A percentile compares a stretch with the other conserved stretches of the same genome.
Conservation (phyloP, 163 green algal species). For the Scenedesmus sp. region DNA sequence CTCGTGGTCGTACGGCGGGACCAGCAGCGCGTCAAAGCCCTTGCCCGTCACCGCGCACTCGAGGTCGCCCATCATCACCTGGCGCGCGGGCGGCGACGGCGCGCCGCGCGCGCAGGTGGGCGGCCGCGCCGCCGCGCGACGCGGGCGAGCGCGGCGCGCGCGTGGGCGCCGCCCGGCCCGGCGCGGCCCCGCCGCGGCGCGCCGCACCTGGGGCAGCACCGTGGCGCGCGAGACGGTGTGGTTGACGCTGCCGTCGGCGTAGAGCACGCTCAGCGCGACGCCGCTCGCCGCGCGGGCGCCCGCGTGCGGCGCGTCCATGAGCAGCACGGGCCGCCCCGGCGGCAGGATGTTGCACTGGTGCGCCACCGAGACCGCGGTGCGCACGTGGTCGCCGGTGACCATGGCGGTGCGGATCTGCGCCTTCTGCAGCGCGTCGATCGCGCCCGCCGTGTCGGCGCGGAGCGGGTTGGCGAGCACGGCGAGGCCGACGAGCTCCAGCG, state of each 20-base stretch:
- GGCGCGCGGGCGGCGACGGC: neutral
- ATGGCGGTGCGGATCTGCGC: constrained; percentile 71
- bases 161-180: no score
- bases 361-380: constrained; percentile 65
- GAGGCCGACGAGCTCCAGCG: constrained; percentile 64
- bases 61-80: constrained; percentile 55
- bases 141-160: no score
- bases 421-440: constrained; percentile 62
- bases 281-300: neutral
- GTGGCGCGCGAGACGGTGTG: neutral
- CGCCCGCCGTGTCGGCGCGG: constrained; percentile 51
- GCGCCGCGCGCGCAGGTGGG: neutral
- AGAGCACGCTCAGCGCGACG: constrained; percentile 46
- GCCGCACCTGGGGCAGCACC: constrained; percentile 18
- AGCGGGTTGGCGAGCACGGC: constrained; percentile 76
- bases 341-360: constrained; percentile 70
- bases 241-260: constrained; percentile 46
- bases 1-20: constrained; percentile 7
- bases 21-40: constrained; percentile 59
- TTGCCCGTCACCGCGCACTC: constrained; percentile 72
- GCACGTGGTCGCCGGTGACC: constrained; percentile 75
- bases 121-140: neutral
- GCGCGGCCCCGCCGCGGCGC: no score
- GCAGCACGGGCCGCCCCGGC: constrained; percentile 48
- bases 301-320: constrained; percentile 48